Percentiles rank a stretch among this genome's conserved stretches.
Evolutionary conservation across 208 protist genomes (phyloP).

Genomic region (Trypanosomatidae sp.): DNA sequence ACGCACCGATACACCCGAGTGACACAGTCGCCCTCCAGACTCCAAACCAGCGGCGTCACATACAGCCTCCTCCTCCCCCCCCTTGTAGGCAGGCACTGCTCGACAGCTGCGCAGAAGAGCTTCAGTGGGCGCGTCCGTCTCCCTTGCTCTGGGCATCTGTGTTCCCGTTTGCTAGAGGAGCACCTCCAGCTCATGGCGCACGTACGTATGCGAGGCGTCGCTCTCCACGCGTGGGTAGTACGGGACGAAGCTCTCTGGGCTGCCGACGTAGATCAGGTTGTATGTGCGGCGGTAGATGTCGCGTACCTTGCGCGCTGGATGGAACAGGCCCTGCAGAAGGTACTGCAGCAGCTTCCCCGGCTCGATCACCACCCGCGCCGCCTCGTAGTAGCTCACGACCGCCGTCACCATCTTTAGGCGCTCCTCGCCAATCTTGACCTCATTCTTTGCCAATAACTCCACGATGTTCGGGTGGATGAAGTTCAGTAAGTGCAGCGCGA

Average conservation of each 20-base stretch:
- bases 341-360: conserved; percentile 95
- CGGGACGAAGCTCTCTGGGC: conserved; percentile 95
- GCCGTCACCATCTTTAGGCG: conserved; percentile 92
- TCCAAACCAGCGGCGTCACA: not conserved
- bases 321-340: conserved; percentile 97
- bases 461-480: conserved; percentile 99
- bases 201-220: conserved; percentile 49
- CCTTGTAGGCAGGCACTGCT: not conserved
- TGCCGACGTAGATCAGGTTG: conserved; percentile 98
- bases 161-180: conserved; percentile 39
- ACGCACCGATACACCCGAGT: not conserved
- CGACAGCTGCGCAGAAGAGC: not conserved
- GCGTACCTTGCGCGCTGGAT: conserved; percentile 98
- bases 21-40: not conserved
- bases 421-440: conserved; percentile 75
- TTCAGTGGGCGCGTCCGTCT: not conserved
- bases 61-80: not conserved
- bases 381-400: conserved; percentile 98
- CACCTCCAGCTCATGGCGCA: conserved; percentile 76
- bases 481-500: conserved; percentile 99
- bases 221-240: conserved; percentile 92
- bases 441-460: conserved; percentile 96
- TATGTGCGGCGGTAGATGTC: conserved; percentile 99
- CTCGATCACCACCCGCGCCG: conserved; percentile 94
- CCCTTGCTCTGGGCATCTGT: not conserved